Evolutionary conservation across 371 early-diverging fungal genomes (phyloP).

Genomic region (Mortierella sp.): DNA sequence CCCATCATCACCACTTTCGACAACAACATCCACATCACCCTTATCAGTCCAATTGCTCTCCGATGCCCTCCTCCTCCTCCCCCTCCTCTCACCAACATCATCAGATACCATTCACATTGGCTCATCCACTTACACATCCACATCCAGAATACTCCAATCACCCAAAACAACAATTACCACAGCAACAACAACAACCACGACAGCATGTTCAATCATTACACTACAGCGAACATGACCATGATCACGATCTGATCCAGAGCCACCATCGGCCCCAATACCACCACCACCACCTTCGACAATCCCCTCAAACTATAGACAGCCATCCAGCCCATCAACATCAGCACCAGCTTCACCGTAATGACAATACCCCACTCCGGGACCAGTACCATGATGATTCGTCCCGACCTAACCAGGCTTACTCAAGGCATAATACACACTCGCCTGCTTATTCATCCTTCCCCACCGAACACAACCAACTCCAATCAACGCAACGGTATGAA

Average conservation of each 20-base stretch:
- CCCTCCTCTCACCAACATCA: neutral
- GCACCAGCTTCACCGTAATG: neutral
- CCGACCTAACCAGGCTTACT: constrained; percentile 1
- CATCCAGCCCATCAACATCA: neutral
- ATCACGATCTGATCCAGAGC: neutral
- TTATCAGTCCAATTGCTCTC: neutral
- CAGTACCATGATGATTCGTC: constrained; percentile 15
- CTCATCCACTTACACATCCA: neutral
- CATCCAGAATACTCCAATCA: neutral
- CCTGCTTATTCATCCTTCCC: neutral
- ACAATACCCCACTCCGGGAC: constrained; percentile 3
- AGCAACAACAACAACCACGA: neutral
- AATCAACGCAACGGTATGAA: neutral
- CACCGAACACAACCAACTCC: neutral
- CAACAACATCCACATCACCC: neutral
- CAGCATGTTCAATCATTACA: neutral
- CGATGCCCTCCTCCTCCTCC: neutral
- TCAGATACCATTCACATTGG: neutral
- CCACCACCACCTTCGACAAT: neutral
- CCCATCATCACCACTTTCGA: neutral
- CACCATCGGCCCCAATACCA: neutral
- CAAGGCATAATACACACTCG: neutral
- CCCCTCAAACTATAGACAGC: neutral
- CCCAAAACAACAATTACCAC: neutral
- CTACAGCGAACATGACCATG: neutral